Percentiles rank a stretch among this genome's conserved stretches.
These are phyloP conservation scores for Albizia julibrissin DNA, from an alignment of 306 rosid species.

Conservation along the genomic window DNA sequence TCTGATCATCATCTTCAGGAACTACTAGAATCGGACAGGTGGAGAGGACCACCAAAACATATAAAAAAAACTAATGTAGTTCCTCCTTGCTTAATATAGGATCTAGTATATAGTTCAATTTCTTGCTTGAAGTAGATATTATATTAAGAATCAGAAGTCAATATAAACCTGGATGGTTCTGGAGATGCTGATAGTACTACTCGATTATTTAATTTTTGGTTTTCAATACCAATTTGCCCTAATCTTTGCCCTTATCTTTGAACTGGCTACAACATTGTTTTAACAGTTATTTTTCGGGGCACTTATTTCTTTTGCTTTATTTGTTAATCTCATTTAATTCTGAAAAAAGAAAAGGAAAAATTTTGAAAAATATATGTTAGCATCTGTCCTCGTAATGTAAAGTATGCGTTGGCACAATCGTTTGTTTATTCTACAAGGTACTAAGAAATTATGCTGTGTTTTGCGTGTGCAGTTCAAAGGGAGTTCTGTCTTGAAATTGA, in stretches of 20 bases:
- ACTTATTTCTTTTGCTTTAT: neutral
- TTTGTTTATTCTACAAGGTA: neutral
- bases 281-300: neutral
- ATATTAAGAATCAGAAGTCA: no score
- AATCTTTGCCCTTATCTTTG: neutral
- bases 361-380: neutral
- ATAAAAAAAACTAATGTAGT: slow-evolving; percentile 77
- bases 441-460: slow-evolving; percentile 12
- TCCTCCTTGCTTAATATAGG: slow-evolving; percentile 32
- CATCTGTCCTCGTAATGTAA: neutral
- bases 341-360: neutral
- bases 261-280: neutral
- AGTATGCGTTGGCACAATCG: neutral
- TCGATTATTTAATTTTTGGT: slow-evolving; percentile 45
- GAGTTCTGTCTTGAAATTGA: slow-evolving; percentile 77
- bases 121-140: no score
- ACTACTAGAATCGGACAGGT: slow-evolving; percentile 83
- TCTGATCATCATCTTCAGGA: slow-evolving; percentile 39
- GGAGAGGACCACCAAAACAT: slow-evolving; percentile 80
- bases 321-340: neutral
- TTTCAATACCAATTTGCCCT: neutral
- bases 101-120: slow-evolving; percentile 8
- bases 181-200: slow-evolving; percentile 75
- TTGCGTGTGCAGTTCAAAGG: slow-evolving; percentile 75
- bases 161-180: slow-evolving; percentile 67